Evolutionary conservation across 2,329 filamentous ascomycete species (phyloP), one percentile per base, ranked within the genome.

Genomic region (Didymella pinodella): DNA sequence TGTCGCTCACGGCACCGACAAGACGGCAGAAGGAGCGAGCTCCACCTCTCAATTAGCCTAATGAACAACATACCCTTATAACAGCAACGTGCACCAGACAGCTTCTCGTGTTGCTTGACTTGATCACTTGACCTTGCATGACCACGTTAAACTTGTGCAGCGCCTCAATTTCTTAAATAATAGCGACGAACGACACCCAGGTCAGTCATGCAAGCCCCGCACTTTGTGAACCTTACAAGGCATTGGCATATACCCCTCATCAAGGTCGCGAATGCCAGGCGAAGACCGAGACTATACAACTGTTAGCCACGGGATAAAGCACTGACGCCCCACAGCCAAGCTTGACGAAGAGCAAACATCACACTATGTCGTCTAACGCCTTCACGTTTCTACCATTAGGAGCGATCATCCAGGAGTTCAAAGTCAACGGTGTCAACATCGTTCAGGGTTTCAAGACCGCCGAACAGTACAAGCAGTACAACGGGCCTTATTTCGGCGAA

Each of bases 401-500:
- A 63, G 91, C 90, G 69, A 91, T 92, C 74, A 89, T 95, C 74
- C 88, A 97, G 76, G 86, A 90, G 72, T 89, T 97, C 81, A 85
- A 83, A 47, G 85, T 98, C 67, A 90, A 85, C 59, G 90, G 87
- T 64, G 81, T 86, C 74, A 95, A 97, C 81, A 95, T 99, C 65
- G 93, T 97, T 22, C 90, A 95, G 67, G 88, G 89, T 52, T 97
- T 97, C 80, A 86, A 90, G 18, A 88, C 84, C 14, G 85, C 90
- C 52, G 86, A 90, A 44, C 86, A 89, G 61, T 97, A 97, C 80
- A 85, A 85, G 65, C 80, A 86, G 67, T 64, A 93, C 82, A 94
- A 95, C 80, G 81, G 78, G 11, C 88, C 91, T 1, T 93, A 88
- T 82, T 98, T 97, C 74, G 94, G 95, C 64, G 93, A 94, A 76